Evolutionary conservation across 2,329 filamentous ascomycete genomes (phyloP), one percentile per base, ranked within the genome.

Genomic region (Penicillium italicum): DNA sequence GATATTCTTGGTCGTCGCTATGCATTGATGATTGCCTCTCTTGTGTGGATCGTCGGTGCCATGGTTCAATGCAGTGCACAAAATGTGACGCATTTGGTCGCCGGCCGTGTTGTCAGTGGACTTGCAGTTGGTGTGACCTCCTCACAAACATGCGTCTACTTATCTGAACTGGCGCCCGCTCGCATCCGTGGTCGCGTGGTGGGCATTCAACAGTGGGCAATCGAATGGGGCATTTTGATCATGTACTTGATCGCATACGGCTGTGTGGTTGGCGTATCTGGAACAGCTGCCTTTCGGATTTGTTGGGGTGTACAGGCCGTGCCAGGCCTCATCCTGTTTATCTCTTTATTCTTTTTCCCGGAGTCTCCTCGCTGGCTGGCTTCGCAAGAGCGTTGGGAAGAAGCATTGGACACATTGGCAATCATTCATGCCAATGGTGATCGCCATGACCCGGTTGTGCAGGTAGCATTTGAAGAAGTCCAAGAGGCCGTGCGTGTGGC

Each of bases 251-350:
- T 77, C 42, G 73, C 73, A 8, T 74, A 74, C 50, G 72, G 72
- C 14, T 75, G 72, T 43, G 66, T 66, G 7, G 60, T 70, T 10
- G 68, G 69, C 4, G 60, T 73, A 1, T 53, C 69, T 0, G 75
- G 78, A 6, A 64, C 74, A 0, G 74, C 76, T 1, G 75, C 80
- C 4, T 85, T 84, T 72, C 75, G 85, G 14, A 79, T 84, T 2
- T 82, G 84, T 18, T 87, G 85, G 84, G 84, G 81, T 38, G 75
- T 85, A 5, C 85, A 87, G 62, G 83, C 83, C 55, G 69, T 87
- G 40, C 84, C 84, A 0, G 82, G 78, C 24, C 69, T 85, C 18
- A 66, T 84, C 44, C 76, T 87, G 36, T 78, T 85, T 52, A 57
- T 77, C 43, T 82, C 81, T 41, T 77, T 74, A 5, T 77, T 79